Evolutionary conservation across 139 green algal genomes (phyloP).

Genomic region (Chlamydomonas sphaeroides): DNA sequence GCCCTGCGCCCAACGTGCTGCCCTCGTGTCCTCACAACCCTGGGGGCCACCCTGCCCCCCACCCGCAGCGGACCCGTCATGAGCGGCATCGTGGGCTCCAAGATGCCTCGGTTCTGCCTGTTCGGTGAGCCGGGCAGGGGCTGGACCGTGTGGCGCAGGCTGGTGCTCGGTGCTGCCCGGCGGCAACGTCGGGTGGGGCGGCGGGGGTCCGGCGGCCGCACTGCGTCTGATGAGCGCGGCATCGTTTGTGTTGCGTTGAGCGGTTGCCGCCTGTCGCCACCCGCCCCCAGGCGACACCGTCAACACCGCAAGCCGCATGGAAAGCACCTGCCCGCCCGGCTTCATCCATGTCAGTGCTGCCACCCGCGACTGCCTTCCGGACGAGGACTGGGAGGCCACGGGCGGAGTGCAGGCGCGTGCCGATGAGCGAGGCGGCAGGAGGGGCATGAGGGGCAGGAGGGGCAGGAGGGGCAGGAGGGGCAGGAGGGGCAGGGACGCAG

Average conservation of each 20-base stretch:
- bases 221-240: no score
- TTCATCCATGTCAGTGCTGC: neutral
- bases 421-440: neutral
- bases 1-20: neutral
- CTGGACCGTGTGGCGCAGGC: no score
- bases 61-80: conserved; percentile 31
- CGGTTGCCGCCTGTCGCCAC: no score
- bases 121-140: no score
- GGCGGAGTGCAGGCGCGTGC: conserved; percentile 1
- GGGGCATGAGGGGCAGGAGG: no score
- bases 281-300: conserved; percentile 41
- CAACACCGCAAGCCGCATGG: neutral
- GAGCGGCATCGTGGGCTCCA: conserved; percentile 33
- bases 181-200: no score
- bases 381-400: conserved; percentile 4
- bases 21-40: neutral
- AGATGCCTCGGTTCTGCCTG: conserved; percentile 43
- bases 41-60: neutral
- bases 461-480: no score
- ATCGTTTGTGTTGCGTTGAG: no score
- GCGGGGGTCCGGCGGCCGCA: no score
- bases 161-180: no score
- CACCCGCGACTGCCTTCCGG: neutral
- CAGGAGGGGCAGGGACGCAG: no score
- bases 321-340: neutral